These are phyloP conservation scores for Zoysia pacifica DNA, from an alignment of 176 grass and related monocot genomes.

Conservation along the genomic window DNA sequence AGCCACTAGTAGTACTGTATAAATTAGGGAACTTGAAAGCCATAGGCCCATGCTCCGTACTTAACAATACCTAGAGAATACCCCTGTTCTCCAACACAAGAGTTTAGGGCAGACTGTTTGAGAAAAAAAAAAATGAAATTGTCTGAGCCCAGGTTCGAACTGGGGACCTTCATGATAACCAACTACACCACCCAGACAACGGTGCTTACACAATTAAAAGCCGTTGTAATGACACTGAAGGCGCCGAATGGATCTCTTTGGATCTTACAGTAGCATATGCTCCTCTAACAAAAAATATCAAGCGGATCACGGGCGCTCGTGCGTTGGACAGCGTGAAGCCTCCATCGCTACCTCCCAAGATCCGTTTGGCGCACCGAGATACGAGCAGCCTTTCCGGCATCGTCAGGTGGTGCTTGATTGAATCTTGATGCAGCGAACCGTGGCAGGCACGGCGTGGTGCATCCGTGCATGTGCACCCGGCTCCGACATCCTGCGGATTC, in stretches of 20 bases:
- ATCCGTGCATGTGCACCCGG: slow-evolving; percentile 20
- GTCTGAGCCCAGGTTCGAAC: slow-evolving; percentile 71
- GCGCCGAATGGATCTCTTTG: background rate
- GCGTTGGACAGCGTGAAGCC: background rate
- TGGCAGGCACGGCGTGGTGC: background rate
- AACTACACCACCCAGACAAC: slow-evolving; percentile 66
- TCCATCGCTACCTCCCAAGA: background rate
- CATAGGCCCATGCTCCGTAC: too few relatives aligned
- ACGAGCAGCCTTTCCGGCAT: background rate
- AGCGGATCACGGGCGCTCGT: slow-evolving; percentile 8
- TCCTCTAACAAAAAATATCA: background rate
- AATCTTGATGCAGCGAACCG: background rate
- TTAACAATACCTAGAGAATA: too few relatives aligned
- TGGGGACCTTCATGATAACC: slow-evolving; percentile 76
- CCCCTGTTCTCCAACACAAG: too few relatives aligned
- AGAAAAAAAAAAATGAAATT: background rate
- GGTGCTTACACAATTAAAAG: background rate
- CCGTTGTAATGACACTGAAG: background rate
- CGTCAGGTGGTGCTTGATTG: background rate
- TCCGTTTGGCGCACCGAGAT: slow-evolving; percentile 3
- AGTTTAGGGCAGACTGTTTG: too few relatives aligned
- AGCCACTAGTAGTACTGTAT: too few relatives aligned
- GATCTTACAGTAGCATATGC: background rate
- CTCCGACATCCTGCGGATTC: slow-evolving; percentile 17
- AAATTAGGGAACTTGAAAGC: too few relatives aligned